Conservation (phyloP, 257 asterid species). For the Ligustrum vulgare region DNA sequence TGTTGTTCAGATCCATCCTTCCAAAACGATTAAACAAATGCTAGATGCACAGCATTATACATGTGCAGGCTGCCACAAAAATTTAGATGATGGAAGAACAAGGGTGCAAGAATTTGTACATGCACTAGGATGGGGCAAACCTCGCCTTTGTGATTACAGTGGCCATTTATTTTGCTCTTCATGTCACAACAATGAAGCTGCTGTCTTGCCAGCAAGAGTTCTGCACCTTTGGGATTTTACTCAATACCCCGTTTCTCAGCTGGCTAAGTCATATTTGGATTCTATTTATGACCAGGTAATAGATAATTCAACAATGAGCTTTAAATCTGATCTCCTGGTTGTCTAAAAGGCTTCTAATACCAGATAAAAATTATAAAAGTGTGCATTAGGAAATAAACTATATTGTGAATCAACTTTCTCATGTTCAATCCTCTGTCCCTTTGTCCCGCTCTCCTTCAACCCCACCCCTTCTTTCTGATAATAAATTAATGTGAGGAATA, state of each 20-base stretch:
- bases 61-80: constrained; percentile 86
- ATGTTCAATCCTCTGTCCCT: neutral
- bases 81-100: constrained; percentile 70
- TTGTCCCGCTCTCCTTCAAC: neutral
- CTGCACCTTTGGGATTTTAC: constrained; percentile 91
- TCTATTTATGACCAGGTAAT: constrained; percentile 84
- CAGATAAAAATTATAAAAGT: constrained; percentile 3
- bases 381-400: neutral
- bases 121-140: constrained; percentile 93
- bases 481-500: neutral
- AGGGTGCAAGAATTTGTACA: constrained; percentile 64
- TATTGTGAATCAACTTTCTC: constrained; percentile 14
- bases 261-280: constrained; percentile 87
- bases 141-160: constrained; percentile 90
- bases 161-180: constrained; percentile 84
- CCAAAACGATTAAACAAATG: constrained; percentile 69
- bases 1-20: constrained; percentile 54
- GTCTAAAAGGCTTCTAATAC: constrained; percentile 6
- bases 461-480: neutral
- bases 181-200: constrained; percentile 82
- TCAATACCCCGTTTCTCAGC: constrained; percentile 77
- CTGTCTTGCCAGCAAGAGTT: constrained; percentile 89
- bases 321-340: neutral
- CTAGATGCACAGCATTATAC: constrained; percentile 78
- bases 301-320: neutral